Evolutionary conservation across 179 eudicot species (phyloP).

Genomic region (Silene coronaria): DNA sequence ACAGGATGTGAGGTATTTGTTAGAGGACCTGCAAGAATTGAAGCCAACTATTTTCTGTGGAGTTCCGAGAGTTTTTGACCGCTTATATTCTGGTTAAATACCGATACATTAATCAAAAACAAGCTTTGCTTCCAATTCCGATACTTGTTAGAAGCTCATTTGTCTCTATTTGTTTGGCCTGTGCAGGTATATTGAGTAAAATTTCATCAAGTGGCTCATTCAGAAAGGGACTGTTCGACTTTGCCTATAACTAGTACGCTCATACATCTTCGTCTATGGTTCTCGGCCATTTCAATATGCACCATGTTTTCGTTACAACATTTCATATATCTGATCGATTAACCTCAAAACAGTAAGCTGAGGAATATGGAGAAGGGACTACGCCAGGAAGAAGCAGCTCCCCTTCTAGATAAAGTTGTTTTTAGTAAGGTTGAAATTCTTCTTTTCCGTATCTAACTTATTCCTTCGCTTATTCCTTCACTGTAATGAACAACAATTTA

Average conservation of each 20-base stretch:
- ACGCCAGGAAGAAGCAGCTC: conserved; percentile 80
- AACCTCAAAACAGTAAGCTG: conserved; percentile 53
- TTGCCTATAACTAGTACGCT: conserved; percentile 79
- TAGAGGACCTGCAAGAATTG: conserved; percentile 69
- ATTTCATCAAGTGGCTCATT: conserved; percentile 56
- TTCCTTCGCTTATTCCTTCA: neutral
- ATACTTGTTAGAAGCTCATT: neutral
- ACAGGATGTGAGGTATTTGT: conserved; percentile 76
- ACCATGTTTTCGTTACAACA: neutral
- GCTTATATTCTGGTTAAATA: conserved; percentile 65
- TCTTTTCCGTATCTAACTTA: neutral
- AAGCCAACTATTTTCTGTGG: conserved; percentile 90
- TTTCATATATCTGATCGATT: conserved; percentile 13
- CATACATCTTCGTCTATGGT: neutral
- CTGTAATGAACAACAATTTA: neutral
- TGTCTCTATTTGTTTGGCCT: conserved; percentile 2
- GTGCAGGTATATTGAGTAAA: conserved; percentile 68
- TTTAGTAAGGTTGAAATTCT: conserved; percentile 59
- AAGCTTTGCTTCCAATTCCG: neutral
- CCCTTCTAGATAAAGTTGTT: conserved; percentile 73
- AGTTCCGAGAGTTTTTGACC: conserved; percentile 89
- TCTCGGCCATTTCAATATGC: neutral
- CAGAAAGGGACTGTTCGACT: conserved; percentile 64
- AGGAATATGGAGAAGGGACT: conserved; percentile 83
- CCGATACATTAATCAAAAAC: neutral